These are phyloP conservation scores for Penicillium ochrochloron DNA, from an alignment of 495 filamentous ascomycete species.

Conservation along the genomic window DNA sequence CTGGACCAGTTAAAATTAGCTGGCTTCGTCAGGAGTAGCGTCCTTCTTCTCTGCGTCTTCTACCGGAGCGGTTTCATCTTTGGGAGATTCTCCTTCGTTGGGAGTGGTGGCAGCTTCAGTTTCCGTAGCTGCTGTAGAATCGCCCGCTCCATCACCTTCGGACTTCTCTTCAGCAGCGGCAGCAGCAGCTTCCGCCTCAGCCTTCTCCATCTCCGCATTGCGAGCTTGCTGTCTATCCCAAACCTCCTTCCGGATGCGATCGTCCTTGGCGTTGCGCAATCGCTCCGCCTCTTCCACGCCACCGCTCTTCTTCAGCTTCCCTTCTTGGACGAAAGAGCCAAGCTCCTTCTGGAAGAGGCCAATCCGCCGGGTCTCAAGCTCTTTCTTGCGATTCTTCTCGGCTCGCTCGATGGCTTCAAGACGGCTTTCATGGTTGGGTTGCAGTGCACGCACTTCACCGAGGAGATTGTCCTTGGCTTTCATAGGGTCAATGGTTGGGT, in stretches of 20 bases:
- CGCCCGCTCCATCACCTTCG: slow-evolving; percentile 21
- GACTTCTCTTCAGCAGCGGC: slow-evolving; percentile 19
- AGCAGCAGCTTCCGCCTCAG: slow-evolving; percentile 29
- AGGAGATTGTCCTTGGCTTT: slow-evolving; percentile 89
- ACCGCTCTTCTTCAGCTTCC: slow-evolving; percentile 91
- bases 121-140: slow-evolving; percentile 11
- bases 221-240: slow-evolving; percentile 71
- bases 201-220: slow-evolving; percentile 48
- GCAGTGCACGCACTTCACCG: slow-evolving; percentile 90
- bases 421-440: slow-evolving; percentile 91
- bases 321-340: slow-evolving; percentile 85
- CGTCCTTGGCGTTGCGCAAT: slow-evolving; percentile 81
- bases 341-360: slow-evolving; percentile 90
- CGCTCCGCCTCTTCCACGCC: slow-evolving; percentile 94
- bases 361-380: slow-evolving; percentile 75
- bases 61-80: slow-evolving; percentile 9
- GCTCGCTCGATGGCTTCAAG: slow-evolving; percentile 95
- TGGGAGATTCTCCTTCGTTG: not conserved
- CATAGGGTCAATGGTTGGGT: slow-evolving; percentile 68
- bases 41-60: slow-evolving; percentile 19
- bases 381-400: slow-evolving; percentile 84
- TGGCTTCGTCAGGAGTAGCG: slow-evolving; percentile 14
- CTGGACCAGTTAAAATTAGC: slow-evolving; percentile 6
- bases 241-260: slow-evolving; percentile 81
- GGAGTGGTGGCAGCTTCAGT: not conserved